Evolutionary conservation across 2,329 filamentous ascomycete genomes (phyloP), one percentile per base, ranked within the genome.

Genomic region (Aspergillus aculeatus): DNA sequence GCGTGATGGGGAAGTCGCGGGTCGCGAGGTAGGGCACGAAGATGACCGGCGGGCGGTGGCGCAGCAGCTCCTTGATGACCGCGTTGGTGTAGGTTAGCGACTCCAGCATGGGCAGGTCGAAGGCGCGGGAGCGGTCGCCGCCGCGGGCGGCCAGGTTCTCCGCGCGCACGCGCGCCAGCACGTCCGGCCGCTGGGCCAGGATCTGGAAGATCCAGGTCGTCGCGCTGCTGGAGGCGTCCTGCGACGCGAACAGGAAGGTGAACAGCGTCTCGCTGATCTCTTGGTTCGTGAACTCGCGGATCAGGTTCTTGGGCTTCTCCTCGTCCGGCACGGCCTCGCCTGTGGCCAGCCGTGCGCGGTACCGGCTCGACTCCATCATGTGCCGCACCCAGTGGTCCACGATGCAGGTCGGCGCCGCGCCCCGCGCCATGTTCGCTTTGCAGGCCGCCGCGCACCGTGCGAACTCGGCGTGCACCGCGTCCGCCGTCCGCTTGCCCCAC

Each of bases 401-500:
- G 75, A 96, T 96, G 75, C 91, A 96, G 63, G 87, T 88, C 44
- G 91, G 81, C 55, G 89, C 85, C 60, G 89, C 91, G 66, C 91
- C 91, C 48, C 88, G 86, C 64, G 86, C 86, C 89, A 96, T 92
- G 66, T 89, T 87, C 60, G 89, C 87, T 81, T 92, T 95, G 78
- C 89, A 89, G 80, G 93, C 93, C 63, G 91, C 89, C 29, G 92
- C 90, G 69, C 91, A 96, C 77, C 89, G 90, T 69, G 89, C 80
- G 71, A 96, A 96, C 74, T 94, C 91, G 59, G 82, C 83, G 63
- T 96, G 83, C 21, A 95, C 90, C 83, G 93, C 90, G 71, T 94
- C 89, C 54, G 92, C 87, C 21, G 89, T 90, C 77, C 91, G 91
- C 82, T 96, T 95, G 67, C 92, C 92, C 69, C 92, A 91, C 90